Evolutionary conservation across 108 stramenopile species (phyloP), one percentile per base, ranked within the genome.

Genomic region (Cylindrotheca fusiformis): DNA sequence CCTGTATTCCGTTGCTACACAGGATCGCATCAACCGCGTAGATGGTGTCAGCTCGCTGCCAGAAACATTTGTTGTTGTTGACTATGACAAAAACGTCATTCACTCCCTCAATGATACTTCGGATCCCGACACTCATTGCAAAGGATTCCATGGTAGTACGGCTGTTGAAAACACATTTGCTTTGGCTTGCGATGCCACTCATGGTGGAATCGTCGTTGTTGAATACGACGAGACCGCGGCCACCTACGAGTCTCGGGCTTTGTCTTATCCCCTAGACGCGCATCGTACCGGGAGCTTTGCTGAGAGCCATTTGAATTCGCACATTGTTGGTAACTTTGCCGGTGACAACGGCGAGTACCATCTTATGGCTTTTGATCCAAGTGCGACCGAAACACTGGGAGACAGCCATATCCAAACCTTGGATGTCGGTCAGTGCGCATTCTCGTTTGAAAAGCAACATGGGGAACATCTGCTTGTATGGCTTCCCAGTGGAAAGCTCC

Each of bases 261-360:
- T 74, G 22, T 8, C n/a, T n/a, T n/a, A n/a, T n/a, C n/a, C n/a
- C n/a, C n/a, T n/a, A n/a, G n/a, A 52, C 1, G 65, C 17, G 14
- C 51, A 67, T 45, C 72, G 72, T 30, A 74, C 66, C 14, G 72
- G 72, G 55, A 46, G 41, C 26, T 58, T 74, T 31, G 41, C 50
- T 2, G 48, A 48, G 26, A 58, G 67, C 59, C 8, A 46, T 14
- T 29, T 60, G 25, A 55, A n/a, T 46, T 18, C 59, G 18, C 19
- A 44, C 52, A n/a, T n/a, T n/a, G n/a, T n/a, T n/a, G n/a, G n/a
- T n/a, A n/a, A n/a, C n/a, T n/a, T n/a, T n/a, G n/a, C 14, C 67
- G 18, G 65, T 67, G 51, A 32, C 3, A 23, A 19, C 10, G 60
- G 32, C 6, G 54, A 48, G 6, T 52, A 30, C 31, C 24, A 60